phyloP scores from a whole-genome alignment of 192 early-diverging fungal species.

The Glomus cerebriforme region DNA sequence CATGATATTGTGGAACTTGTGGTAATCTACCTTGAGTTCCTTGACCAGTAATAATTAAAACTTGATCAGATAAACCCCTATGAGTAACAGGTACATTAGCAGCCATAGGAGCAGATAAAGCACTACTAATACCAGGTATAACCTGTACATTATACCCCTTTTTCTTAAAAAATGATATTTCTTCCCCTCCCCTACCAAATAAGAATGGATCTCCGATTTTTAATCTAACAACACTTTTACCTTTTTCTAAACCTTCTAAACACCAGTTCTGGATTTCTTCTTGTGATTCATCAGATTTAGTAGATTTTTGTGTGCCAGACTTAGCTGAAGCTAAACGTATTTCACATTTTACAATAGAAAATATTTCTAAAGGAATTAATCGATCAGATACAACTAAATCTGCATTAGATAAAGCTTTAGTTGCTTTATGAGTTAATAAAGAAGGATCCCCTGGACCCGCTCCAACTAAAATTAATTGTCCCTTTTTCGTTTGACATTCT shows the following conservation, averaged over 20 bases:
- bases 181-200: conserved; percentile 92
- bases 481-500: background rate
- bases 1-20: conserved; percentile 64
- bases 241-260: conserved; percentile 66
- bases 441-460: conserved; percentile 85
- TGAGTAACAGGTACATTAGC: conserved; percentile 85
- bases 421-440: conserved; percentile 75
- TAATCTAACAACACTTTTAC: conserved; percentile 76
- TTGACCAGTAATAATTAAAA: conserved; percentile 81
- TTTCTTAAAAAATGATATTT: conserved; percentile 71
- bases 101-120: conserved; percentile 72
- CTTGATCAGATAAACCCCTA: conserved; percentile 83
- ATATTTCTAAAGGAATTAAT: conserved; percentile 63
- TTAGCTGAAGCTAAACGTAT: conserved; percentile 64
- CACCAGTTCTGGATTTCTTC: conserved; percentile 75
- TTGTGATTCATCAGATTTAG: conserved; percentile 72
- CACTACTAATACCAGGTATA: conserved; percentile 78
- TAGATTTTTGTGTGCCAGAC: conserved; percentile 50
- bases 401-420: conserved; percentile 59
- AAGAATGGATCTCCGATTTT: conserved; percentile 95
- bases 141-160: conserved; percentile 69
- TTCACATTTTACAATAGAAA: conserved; percentile 55
- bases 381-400: conserved; percentile 87
- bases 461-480: conserved; percentile 69
- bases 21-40: conserved; percentile 79